Evolutionary conservation across 2,329 filamentous ascomycete species (phyloP).

Genomic region (Aquanectria penicillioides): DNA sequence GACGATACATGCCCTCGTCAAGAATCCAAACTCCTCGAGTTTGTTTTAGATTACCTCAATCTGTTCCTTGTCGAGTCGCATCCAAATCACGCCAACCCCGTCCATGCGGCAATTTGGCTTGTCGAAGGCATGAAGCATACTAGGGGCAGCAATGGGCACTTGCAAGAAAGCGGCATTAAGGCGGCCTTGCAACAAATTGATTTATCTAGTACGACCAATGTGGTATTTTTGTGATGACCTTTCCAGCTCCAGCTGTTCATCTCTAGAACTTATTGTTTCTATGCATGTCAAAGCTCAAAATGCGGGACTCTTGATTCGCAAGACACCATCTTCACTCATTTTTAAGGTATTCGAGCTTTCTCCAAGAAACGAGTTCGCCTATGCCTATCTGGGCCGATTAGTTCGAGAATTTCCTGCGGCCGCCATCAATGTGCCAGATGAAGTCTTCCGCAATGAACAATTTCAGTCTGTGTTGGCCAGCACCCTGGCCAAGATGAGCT

Average conservation of each 20-base stretch:
- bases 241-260: too few relatives aligned
- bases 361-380: conserved; percentile 17
- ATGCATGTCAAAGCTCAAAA: conserved; percentile 27
- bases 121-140: not conserved
- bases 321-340: not conserved
- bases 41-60: too few relatives aligned
- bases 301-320: conserved; percentile 24
- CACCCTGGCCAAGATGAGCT: conserved; percentile 44
- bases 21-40: too few relatives aligned
- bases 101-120: not conserved
- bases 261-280: too few relatives aligned
- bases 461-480: conserved; percentile 37
- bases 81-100: too few relatives aligned
- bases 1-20: too few relatives aligned
- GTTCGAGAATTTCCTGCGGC: conserved; percentile 24
- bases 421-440: not conserved
- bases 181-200: too few relatives aligned
- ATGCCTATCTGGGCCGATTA: conserved; percentile 15
- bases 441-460: not conserved
- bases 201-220: too few relatives aligned
- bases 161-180: too few relatives aligned
- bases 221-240: too few relatives aligned
- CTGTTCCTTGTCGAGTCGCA: too few relatives aligned
- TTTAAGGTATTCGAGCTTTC: conserved; percentile 28
- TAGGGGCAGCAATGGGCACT: too few relatives aligned